Evolutionary conservation across 192 early-diverging fungal species (phyloP).

Genomic region (Coemansia sp.): DNA sequence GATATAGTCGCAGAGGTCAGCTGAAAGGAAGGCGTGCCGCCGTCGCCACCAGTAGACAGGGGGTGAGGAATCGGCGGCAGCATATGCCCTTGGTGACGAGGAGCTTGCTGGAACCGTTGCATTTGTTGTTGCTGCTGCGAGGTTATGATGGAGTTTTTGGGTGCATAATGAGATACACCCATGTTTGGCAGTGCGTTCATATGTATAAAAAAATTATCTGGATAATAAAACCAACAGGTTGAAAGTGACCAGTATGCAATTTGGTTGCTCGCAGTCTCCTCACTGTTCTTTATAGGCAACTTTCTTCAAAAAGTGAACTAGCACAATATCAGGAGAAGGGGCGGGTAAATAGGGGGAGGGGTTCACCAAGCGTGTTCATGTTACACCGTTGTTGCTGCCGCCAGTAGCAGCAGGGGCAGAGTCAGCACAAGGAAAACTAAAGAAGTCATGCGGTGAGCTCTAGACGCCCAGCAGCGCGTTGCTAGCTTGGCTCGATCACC

Average conservation of each 20-base stretch:
- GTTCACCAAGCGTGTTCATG: neutral
- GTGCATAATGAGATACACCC: neutral
- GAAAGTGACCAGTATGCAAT: neutral
- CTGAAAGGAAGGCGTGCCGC: neutral
- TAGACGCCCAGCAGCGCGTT: neutral
- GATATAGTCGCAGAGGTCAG: neutral
- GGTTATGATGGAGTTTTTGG: neutral
- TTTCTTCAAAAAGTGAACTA: neutral
- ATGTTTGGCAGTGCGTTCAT: conserved; percentile 10
- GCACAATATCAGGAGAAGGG: conserved; percentile 11
- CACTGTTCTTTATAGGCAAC: conserved; percentile 13
- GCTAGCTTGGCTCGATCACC: neutral
- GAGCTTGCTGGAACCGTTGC: neutral
- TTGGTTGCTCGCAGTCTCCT: neutral
- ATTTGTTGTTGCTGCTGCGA: neutral
- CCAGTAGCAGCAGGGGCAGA: neutral
- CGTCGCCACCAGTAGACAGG: neutral
- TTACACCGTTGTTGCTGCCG: conserved; percentile 11
- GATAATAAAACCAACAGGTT: neutral
- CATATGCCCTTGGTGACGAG: neutral
- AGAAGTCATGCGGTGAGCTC: neutral
- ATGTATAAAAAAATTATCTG: neutral
- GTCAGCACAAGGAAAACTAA: neutral
- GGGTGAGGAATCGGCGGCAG: conserved; percentile 8
- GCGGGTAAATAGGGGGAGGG: conserved; percentile 5